A percentile compares a stretch with the other conserved stretches of the same genome.
phyloP scores from a whole-genome alignment of 1,139 yeast genomes.

The Taphrina populina region DNA sequence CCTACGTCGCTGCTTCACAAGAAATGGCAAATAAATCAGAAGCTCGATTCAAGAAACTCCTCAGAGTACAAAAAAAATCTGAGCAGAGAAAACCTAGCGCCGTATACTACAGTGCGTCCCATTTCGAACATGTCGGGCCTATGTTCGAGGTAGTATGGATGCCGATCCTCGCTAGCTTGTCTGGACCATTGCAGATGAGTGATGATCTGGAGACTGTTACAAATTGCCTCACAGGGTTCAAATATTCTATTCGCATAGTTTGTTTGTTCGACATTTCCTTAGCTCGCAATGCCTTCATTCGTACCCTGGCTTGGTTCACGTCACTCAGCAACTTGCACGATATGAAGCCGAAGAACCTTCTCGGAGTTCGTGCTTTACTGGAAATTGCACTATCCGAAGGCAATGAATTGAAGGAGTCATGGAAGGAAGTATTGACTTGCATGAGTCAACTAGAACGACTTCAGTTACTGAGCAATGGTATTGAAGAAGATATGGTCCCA shows the following conservation, averaged over 20 bases:
- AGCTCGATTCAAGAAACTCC: constrained; percentile 67
- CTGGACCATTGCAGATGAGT: constrained; percentile 87
- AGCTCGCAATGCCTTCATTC: constrained; percentile 84
- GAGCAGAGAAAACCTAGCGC: constrained; percentile 41
- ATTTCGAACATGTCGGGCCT: constrained; percentile 85
- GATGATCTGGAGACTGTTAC: constrained; percentile 75
- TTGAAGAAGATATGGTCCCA: constrained; percentile 80
- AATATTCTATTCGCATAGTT: constrained; percentile 75
- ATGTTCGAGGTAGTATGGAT: constrained; percentile 95
- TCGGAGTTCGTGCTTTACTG: constrained; percentile 71
- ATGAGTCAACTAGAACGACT: constrained; percentile 89
- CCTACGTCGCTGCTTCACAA: constrained; percentile 85
- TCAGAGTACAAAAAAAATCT: constrained; percentile 51
- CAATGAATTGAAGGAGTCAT: constrained; percentile 64
- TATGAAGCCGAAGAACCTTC: constrained; percentile 74
- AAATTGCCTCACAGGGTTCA: constrained; percentile 78
- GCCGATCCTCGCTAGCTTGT: constrained; percentile 90
- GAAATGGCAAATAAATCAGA: constrained; percentile 92
- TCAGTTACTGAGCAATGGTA: constrained; percentile 84
- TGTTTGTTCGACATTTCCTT: constrained; percentile 80
- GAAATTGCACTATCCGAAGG: constrained; percentile 81
- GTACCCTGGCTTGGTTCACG: constrained; percentile 85
- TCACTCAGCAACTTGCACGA: constrained; percentile 76
- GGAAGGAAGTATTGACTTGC: constrained; percentile 80
- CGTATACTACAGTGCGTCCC: constrained; percentile 62